These are phyloP conservation scores for Neurospora sp. DNA, from an alignment of 495 filamentous ascomycete genomes.

Conservation along the genomic window DNA sequence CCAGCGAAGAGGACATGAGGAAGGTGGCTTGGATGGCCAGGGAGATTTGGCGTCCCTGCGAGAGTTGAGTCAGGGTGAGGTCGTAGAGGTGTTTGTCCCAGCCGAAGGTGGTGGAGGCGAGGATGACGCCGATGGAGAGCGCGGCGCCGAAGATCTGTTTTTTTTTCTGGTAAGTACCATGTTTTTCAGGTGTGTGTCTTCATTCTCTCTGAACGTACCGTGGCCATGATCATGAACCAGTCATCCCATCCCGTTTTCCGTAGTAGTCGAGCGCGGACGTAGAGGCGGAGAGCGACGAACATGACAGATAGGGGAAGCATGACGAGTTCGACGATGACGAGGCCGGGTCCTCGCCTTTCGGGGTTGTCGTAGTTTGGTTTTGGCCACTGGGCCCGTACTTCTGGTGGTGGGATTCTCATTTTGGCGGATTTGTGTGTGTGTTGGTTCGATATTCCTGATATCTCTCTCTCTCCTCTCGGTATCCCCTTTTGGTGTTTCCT, in stretches of 20 bases:
- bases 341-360: slow-evolving; percentile 32
- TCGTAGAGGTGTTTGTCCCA: slow-evolving; percentile 23
- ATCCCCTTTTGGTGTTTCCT: background rate
- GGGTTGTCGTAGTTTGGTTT: slow-evolving; percentile 46
- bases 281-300: slow-evolving; percentile 14
- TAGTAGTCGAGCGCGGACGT: slow-evolving; percentile 10
- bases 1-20: slow-evolving; percentile 17
- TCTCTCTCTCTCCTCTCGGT: background rate
- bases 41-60: slow-evolving; percentile 15
- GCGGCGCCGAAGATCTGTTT: slow-evolving; percentile 13
- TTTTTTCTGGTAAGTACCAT: no score
- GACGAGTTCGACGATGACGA: slow-evolving; percentile 17
- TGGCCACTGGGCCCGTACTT: slow-evolving; percentile 41
- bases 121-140: slow-evolving; percentile 14
- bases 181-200: no score
- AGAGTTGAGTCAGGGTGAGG: slow-evolving; percentile 3
- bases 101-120: slow-evolving; percentile 14
- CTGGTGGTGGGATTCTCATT: slow-evolving; percentile 37
- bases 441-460: background rate
- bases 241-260: slow-evolving; percentile 16
- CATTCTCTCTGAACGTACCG: slow-evolving; percentile 5
- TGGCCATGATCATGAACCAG: slow-evolving; percentile 19
- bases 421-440: background rate
- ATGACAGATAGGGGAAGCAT: slow-evolving; percentile 11
- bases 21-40: slow-evolving; percentile 20